Evolutionary conservation across 2,329 filamentous ascomycete genomes (phyloP).

Genomic region (Ophiobolus disseminans): DNA sequence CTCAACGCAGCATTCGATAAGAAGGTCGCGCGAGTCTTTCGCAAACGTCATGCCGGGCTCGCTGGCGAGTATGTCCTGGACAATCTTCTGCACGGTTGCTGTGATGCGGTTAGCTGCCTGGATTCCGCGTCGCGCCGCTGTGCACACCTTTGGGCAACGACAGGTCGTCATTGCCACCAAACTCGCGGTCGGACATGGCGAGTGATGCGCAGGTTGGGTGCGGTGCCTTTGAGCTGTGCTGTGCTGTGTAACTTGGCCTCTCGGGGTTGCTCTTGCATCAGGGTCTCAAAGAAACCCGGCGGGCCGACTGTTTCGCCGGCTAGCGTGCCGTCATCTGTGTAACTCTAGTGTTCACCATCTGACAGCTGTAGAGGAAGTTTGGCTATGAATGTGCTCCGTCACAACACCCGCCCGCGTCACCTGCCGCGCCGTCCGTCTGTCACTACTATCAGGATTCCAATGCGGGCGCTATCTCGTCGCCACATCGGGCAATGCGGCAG

Average conservation of each 20-base stretch:
- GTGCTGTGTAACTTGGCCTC: too few relatives aligned
- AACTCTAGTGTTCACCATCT: too few relatives aligned
- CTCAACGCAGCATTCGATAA: conserved; percentile 99
- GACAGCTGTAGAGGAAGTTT: too few relatives aligned
- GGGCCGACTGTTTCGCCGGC: conserved; percentile 1
- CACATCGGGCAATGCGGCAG: conserved; percentile 17
- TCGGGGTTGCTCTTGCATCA: conserved; percentile 3
- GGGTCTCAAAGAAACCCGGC: conserved; percentile 10
- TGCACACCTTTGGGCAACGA: conserved; percentile 51
- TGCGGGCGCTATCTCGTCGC: conserved; percentile 13
- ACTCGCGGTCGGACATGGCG: conserved; percentile 53
- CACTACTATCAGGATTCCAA: conserved; percentile 7
- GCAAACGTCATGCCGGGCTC: conserved; percentile 83
- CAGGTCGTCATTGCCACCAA: conserved; percentile 53
- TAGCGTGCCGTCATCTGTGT: too few relatives aligned
- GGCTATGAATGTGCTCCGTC: too few relatives aligned
- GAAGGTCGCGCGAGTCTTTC: conserved; percentile 90
- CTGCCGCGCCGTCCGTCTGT: too few relatives aligned
- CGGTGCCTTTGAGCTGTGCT: conserved; percentile 1
- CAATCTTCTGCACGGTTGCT: conserved; percentile 82
- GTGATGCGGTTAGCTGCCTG: conserved; percentile 23
- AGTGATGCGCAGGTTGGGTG: conserved; percentile 21
- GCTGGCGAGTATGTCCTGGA: conserved; percentile 86
- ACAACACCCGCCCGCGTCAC: too few relatives aligned
- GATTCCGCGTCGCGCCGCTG: not conserved